Base-by-base conservation (phyloP, 257 asterid genomes). In the Fraxinus pennsylvanica region DNA sequence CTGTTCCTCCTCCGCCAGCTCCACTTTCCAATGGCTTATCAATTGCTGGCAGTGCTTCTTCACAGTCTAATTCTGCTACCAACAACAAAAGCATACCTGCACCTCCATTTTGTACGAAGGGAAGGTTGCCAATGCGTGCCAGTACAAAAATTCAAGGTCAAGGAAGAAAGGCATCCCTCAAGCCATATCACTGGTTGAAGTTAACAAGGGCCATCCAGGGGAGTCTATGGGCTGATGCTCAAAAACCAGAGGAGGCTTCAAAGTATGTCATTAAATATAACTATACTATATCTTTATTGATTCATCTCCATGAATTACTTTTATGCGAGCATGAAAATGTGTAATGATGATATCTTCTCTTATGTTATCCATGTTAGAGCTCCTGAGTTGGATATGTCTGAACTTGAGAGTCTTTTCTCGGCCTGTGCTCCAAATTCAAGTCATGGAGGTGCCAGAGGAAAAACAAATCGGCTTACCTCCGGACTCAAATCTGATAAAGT, bases 171-270 rank as follows among this genome's bases (percentile, higher is more conserved):
- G 39, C 90, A 32, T 78, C 92, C 43, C 89, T 94, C 79, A 94
- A 90, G 81, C 96, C 97, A 32, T 92, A 90, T 79, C 96, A 94
- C 82, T 94, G 98, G 98, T 80, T 90, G 88, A 94, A 94, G 91
- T 74, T 92, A 71, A 90, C 94, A 27, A 85, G 93, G 82, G 95
- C 91, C 52, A 80, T 85, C 82, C 96, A 92, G 73, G 98, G 97
- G 71, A 94, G 96, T 86, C 76, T 94, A 61, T 94, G 98, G 98
- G 97, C 96, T 39, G 97, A 92, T 70, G 82, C 93, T 73, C 94
- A 89, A 74, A 92, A 88, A 80, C 90, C 91, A 8, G 93, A 90
- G 76, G 94, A 92, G 86, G 90, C 92, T 80, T 86, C 92, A 73
- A 86, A 84, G 98, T 93, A 89, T 78, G 90, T 61, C 50, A 73